Percentiles rank a stretch among this genome's conserved stretches.
Evolutionary conservation across 305 asterid species (phyloP).

Genomic region (Rubia balearica): DNA sequence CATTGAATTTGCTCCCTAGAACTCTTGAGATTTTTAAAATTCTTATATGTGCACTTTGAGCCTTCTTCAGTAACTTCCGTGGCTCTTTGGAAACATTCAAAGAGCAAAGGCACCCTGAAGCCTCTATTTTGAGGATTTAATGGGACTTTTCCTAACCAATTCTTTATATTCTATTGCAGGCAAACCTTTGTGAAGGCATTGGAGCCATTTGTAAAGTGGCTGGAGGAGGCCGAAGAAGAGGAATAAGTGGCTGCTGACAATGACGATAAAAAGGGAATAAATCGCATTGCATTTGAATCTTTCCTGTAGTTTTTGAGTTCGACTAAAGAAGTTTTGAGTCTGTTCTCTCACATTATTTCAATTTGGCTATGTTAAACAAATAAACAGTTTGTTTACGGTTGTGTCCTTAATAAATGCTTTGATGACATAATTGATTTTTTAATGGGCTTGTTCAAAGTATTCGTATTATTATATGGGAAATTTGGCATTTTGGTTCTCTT

Average conservation of each 20-base stretch:
- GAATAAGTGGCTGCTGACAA: slow-evolving; percentile 34
- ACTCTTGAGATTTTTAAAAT: too few relatives aligned
- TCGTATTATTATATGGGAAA: too few relatives aligned
- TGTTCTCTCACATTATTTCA: neutral
- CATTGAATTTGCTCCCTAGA: too few relatives aligned
- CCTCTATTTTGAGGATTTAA: neutral
- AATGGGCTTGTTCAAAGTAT: too few relatives aligned
- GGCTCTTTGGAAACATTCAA: neutral
- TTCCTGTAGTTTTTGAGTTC: slow-evolving; percentile 1
- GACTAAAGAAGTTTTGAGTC: neutral
- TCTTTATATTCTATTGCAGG: slow-evolving; percentile 33
- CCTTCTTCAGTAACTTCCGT: neutral
- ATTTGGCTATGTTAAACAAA: neutral
- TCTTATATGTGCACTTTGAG: too few relatives aligned
- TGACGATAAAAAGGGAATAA: slow-evolving; percentile 7
- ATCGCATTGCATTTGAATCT: neutral
- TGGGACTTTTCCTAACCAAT: neutral
- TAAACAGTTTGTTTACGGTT: too few relatives aligned
- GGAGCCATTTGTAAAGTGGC: slow-evolving; percentile 95
- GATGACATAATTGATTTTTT: too few relatives aligned
- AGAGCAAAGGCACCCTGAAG: too few relatives aligned
- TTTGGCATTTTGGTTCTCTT: too few relatives aligned
- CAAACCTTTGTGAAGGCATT: slow-evolving; percentile 80
- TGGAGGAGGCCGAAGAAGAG: slow-evolving; percentile 98
- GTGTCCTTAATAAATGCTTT: too few relatives aligned